phyloP scores from a whole-genome alignment of 805 yeast genomes.

The Candida coleopterorum region DNA sequence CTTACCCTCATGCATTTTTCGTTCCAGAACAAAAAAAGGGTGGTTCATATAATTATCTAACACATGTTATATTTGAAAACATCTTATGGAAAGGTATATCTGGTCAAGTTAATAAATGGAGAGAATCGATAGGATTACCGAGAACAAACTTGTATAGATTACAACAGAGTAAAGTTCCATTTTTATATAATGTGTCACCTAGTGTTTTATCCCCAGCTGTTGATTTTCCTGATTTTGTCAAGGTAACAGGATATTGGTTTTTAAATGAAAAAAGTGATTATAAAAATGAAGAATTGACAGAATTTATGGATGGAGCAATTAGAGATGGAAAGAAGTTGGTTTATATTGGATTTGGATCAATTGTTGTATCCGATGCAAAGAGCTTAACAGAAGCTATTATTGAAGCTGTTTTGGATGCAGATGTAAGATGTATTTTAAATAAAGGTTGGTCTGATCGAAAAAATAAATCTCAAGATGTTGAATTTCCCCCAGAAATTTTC shows the following conservation, averaged over 20 bases:
- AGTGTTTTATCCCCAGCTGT: slow-evolving; percentile 86
- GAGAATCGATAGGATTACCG: slow-evolving; percentile 59
- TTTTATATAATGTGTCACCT: slow-evolving; percentile 85
- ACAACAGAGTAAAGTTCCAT: slow-evolving; percentile 80
- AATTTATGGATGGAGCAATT: slow-evolving; percentile 61
- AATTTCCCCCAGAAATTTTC: slow-evolving; percentile 63
- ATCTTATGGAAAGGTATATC: slow-evolving; percentile 92
- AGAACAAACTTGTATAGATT: slow-evolving; percentile 65
- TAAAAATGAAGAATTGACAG: slow-evolving; percentile 46
- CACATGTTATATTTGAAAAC: slow-evolving; percentile 90
- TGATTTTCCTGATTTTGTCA: slow-evolving; percentile 94
- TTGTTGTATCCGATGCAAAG: slow-evolving; percentile 80
- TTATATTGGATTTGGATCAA: slow-evolving; percentile 94
- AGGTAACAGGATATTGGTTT: slow-evolving; percentile 94
- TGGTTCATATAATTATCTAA: slow-evolving; percentile 86
- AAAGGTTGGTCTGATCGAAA: slow-evolving; percentile 93
- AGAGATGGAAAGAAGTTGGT: slow-evolving; percentile 64
- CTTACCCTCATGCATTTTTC: slow-evolving; percentile 94
- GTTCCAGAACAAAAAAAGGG: slow-evolving; percentile 93
- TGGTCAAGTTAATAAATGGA: slow-evolving; percentile 84
- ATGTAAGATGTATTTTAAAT: slow-evolving; percentile 79
- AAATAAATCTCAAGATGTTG: slow-evolving; percentile 32
- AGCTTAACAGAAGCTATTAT: slow-evolving; percentile 73
- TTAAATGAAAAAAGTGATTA: slow-evolving; percentile 62
- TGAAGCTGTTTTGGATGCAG: slow-evolving; percentile 75